Percentiles rank a stretch among this genome's conserved stretches.
phyloP scores from a whole-genome alignment of 2,329 filamentous ascomycete genomes.

The Hypoxylon sp. region DNA sequence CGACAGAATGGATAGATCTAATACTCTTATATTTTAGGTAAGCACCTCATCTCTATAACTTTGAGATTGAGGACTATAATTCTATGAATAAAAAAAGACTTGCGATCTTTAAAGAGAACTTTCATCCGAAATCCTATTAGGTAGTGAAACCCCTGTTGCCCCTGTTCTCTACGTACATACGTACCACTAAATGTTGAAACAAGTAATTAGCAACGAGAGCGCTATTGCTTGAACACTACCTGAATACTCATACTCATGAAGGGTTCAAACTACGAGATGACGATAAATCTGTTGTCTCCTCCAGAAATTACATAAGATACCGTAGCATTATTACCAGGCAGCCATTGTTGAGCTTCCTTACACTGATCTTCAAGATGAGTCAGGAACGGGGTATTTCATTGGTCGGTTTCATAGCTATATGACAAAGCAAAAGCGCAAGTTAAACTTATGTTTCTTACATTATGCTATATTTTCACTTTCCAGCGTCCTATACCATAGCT shows the following conservation, averaged over 20 bases:
- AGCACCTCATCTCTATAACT: not conserved
- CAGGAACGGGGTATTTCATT: constrained; percentile 19
- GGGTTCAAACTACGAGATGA: not conserved
- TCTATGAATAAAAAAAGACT: not conserved
- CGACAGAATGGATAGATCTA: constrained; percentile 39
- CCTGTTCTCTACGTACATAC: not conserved
- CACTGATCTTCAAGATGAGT: constrained; percentile 8
- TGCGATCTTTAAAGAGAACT: constrained; percentile 7
- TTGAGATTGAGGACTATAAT: constrained; percentile 8
- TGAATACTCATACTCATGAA: not conserved
- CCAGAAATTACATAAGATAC: not conserved
- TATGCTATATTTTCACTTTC: constrained; percentile 1
- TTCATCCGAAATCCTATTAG: not conserved
- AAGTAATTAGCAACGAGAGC: not conserved
- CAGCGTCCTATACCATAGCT: not conserved
- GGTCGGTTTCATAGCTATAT: constrained; percentile 20
- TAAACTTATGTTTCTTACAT: constrained; percentile 4
- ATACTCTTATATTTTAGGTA: not conserved
- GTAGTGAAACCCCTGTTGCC: not conserved
- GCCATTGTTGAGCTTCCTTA: not conserved
- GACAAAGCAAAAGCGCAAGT: constrained; percentile 45
- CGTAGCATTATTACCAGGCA: not conserved
- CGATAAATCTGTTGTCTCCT: not conserved
- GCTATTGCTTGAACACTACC: not conserved
- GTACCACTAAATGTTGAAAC: not conserved